A percentile compares a stretch with the other conserved stretches of the same genome.
These are phyloP conservation scores for Candida loeiensis DNA, from an alignment of 805 yeast genomes.

Conservation along the genomic window DNA sequence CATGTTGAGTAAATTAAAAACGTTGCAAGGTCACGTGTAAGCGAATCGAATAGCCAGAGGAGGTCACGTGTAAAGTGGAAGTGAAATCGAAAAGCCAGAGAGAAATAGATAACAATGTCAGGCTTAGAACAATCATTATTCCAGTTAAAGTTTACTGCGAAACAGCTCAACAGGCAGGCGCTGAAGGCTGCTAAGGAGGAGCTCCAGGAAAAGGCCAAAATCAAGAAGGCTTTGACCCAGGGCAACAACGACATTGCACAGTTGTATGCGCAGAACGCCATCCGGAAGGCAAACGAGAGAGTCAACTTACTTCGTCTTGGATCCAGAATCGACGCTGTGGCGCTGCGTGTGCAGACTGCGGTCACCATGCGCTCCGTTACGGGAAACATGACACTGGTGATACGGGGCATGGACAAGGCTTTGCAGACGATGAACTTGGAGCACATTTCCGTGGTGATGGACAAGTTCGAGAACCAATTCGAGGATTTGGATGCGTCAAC, in stretches of 20 bases:
- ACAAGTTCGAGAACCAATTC: constrained; percentile 91
- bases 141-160: constrained; percentile 71
- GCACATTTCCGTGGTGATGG: constrained; percentile 91
- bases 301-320: constrained; percentile 77
- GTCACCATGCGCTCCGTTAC: constrained; percentile 96
- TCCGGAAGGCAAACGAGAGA: constrained; percentile 84
- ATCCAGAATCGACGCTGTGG: constrained; percentile 92
- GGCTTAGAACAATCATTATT: constrained; percentile 29
- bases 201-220: constrained; percentile 76
- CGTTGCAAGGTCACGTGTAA: constrained; percentile 1
- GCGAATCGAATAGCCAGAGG: too few species aligned
- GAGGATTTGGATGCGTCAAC: constrained; percentile 94
- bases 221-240: constrained; percentile 80
- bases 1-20: neutral
- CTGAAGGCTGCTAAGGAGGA: constrained; percentile 89
- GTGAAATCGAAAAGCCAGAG: too few species aligned
- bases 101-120: constrained; percentile 15
- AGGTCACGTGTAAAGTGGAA: too few species aligned
- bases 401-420: constrained; percentile 94
- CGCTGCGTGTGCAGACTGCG: constrained; percentile 94
- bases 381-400: constrained; percentile 89
- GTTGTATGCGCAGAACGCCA: constrained; percentile 93
- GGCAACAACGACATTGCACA: constrained; percentile 91
- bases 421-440: constrained; percentile 94
- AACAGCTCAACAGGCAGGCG: constrained; percentile 87